phyloP scores from a whole-genome alignment of 257 asterid genomes.

The Oldenlandia corymbosa region DNA sequence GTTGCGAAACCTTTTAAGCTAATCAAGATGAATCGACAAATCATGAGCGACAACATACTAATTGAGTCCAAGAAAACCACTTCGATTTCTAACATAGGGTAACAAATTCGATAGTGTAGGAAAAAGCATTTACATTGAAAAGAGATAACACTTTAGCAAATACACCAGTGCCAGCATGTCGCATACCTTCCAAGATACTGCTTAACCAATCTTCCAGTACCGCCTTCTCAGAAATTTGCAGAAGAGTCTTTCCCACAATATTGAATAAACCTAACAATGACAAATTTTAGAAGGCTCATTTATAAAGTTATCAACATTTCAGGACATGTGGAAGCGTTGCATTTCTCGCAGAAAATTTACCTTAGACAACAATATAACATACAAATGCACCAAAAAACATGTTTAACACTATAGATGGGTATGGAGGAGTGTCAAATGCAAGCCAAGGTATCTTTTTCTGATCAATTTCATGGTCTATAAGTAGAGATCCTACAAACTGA shows the following conservation, averaged over 20 bases:
- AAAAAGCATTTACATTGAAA: background rate
- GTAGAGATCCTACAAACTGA: background rate
- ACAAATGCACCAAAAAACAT: background rate
- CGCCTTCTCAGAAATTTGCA: constrained; percentile 79
- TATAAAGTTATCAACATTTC: too few relatives aligned
- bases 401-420: background rate
- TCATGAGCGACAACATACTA: background rate
- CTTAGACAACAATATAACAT: background rate
- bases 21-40: background rate
- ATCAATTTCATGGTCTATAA: background rate
- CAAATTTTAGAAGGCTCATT: too few relatives aligned
- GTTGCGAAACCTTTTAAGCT: background rate
- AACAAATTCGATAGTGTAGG: background rate
- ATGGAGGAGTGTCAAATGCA: too few relatives aligned
- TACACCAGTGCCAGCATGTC: constrained; percentile 9
- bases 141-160: background rate
- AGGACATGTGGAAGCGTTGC: constrained; percentile 12
- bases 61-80: background rate
- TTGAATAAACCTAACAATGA: constrained; percentile 70
- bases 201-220: constrained; percentile 64
- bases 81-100: background rate
- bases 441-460: background rate
- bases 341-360: background rate
- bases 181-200: constrained; percentile 71
- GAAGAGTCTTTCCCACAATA: constrained; percentile 75